A percentile compares a stretch with the other conserved stretches of the same genome.
phyloP scores from a whole-genome alignment of 371 early-diverging fungal genomes.

The Basidiobolus meristosporus region DNA sequence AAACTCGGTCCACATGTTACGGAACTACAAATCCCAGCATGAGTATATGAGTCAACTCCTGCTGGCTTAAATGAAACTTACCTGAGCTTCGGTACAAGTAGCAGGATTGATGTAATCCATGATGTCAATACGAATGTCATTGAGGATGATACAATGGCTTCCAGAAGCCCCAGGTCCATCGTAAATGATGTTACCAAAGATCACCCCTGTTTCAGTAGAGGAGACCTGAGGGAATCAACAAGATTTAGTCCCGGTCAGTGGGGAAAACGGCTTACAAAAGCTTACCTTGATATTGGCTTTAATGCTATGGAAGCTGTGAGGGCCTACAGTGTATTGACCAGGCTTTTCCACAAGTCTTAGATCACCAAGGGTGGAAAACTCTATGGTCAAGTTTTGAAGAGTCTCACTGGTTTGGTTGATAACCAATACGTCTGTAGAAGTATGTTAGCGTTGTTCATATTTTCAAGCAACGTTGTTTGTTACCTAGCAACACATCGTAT shows the following conservation, averaged over 20 bases:
- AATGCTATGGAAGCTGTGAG: conserved; percentile 81
- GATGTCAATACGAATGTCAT: conserved; percentile 94
- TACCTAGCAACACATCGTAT: conserved; percentile 85
- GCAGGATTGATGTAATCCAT: conserved; percentile 96
- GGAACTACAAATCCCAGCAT: conserved; percentile 34
- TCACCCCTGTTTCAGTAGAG: conserved; percentile 92
- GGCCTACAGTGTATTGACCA: conserved; percentile 72
- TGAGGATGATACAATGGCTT: conserved; percentile 78
- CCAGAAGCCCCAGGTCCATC: conserved; percentile 63
- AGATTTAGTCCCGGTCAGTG: background rate
- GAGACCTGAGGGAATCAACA: conserved; percentile 33
- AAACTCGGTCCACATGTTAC: conserved; percentile 94
- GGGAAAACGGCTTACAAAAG: background rate
- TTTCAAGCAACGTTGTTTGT: background rate
- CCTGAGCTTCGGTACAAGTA: conserved; percentile 68
- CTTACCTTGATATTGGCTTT: conserved; percentile 86
- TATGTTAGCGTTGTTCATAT: background rate
- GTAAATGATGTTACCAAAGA: conserved; percentile 94
- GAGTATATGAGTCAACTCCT: background rate
- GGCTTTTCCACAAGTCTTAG: conserved; percentile 92
- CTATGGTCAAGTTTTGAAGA: conserved; percentile 89
- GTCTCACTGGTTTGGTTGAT: conserved; percentile 96
- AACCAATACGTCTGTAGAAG: conserved; percentile 67
- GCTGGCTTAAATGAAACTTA: conserved; percentile 3
- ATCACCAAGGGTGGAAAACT: conserved; percentile 94